Base-by-base conservation (phyloP, 805 yeast genomes). In the Nakazawaea ishiwadae region DNA sequence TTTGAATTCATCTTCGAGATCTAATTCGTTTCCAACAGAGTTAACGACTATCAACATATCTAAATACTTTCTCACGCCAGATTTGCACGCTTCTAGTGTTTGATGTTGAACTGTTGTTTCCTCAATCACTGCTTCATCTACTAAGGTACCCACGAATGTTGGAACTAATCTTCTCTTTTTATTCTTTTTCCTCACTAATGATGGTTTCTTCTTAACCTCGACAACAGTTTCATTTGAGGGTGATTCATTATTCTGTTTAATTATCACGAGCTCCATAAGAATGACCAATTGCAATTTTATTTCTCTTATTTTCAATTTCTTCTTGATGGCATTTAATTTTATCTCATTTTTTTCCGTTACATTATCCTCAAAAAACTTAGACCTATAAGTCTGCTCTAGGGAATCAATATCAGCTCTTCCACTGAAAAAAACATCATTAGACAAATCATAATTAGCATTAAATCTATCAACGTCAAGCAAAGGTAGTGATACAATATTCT, bases 141-240 rank as follows among this genome's bases (percentile, higher is more conserved):
- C 30, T 30, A 42, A 31, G 18, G 42, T 42, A 7, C 45, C 45
- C 9, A 10, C 17, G 15, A 42, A 37, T n/a, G 42, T 37, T 5
- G 45, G 45, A 10, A 42, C 34, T 21, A 42, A 37, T 3, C 11
- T 33, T 34, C 23, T 37, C 28, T 42, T 42, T 21, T 33, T 37
- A 20, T 33, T 42, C 39, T 37, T 42, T 17, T 29, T 42, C 14
- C 45, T 27, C 31, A 42, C 45, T 34, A 41, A 41, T 14, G 40
- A 36, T n/a, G 39, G 37, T 27, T 36, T 41, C 29, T 42, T 42
- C 16, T 23, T 24, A 6, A 16, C 8, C 17, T 31, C 20, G n/a
- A 21, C 14, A n/a, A 12, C 26, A 7, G 19, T n/a, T 23, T 11
- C 10, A 14, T 18, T 17, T 4, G 23, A 18, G 7, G 20, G 14